Base-by-base conservation (phyloP, 139 green algal genomes). In the Chlamydomonas incerta region DNA sequence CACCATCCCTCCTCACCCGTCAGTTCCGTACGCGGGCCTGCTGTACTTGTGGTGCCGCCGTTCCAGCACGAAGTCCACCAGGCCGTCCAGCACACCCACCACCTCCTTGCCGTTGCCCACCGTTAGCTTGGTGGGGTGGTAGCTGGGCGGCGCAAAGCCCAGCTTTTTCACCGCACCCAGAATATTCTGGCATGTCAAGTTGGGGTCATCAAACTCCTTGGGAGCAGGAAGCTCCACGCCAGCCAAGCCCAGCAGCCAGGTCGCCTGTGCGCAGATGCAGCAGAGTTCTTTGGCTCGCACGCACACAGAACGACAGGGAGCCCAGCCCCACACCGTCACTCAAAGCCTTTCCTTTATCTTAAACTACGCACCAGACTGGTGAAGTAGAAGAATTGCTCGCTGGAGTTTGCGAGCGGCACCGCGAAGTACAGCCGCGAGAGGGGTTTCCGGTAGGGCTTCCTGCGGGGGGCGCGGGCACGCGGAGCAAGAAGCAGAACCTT, bases 131-230 rank as follows among this genome's bases (percentile, higher is more conserved):
- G 89, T 85, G 60, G 94, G 92, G 17, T 92, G 86, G 70, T 93
- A 96, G 58, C 24, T 87, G 23, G 90, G 89, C 6, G 80, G 52
- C 2, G 90, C 90, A 86, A 95, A 95, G 23, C 93, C 91, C 15
- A 90, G 58, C 37, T 88, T 79, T 24, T 88, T 83, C 35, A 92
- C 34, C 58, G 90, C 87, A 24, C 70, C 33, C 37, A 91, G 83
- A 60, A 93, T 31, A 62, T 88, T 92, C 9, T 82, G 85, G 86
- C 90, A 94, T 1, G 87, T 89, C 15, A 83, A 46, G 74, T 96
- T 97, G n/a, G 94, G 95, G 81, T 97, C 95, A 71, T 97, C 95
- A 82, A 93, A 93, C 90, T 96, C 92, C 73, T 94, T 93, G 10
- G 95, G 95, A 5, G 87, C 67, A 0, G 89, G 72, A 9, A 94